Conservation (phyloP, 2,329 filamentous ascomycete genomes). For the Graphiopsis chlorocephala region DNA sequence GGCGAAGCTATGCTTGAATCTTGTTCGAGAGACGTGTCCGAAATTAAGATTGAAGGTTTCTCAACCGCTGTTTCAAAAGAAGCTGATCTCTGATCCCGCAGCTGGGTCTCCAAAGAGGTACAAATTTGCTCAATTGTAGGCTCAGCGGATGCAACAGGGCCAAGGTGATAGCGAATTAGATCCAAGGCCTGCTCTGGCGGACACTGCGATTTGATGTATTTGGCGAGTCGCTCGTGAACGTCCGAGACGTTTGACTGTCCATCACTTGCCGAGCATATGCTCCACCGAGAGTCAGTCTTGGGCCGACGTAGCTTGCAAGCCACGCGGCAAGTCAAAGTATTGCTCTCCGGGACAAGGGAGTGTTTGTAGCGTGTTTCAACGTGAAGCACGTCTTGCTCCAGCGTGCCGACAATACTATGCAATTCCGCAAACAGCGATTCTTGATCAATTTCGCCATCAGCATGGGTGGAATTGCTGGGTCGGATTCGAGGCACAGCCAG, state of each 20-base stretch:
- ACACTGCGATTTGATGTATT: conserved; percentile 26
- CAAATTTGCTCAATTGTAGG: conserved; percentile 11
- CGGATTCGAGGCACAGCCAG: conserved; percentile 26
- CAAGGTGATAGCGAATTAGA: conserved; percentile 26
- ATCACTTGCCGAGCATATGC: conserved; percentile 18
- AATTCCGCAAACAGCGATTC: conserved; percentile 32
- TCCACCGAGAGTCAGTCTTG: conserved; percentile 35
- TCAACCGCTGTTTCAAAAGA: conserved; percentile 1
- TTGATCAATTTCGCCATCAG: conserved; percentile 19
- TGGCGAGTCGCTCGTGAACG: conserved; percentile 24
- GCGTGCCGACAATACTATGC: conserved; percentile 34
- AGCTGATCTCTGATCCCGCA: background rate
- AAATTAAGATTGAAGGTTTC: conserved; percentile 25
- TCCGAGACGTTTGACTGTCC: conserved; percentile 7
- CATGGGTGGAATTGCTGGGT: conserved; percentile 1
- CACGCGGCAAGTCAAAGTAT: conserved; percentile 30
- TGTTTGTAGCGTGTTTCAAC: conserved; percentile 37
- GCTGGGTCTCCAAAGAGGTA: background rate
- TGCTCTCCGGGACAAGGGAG: conserved; percentile 32
- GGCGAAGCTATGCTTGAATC: conserved; percentile 7
- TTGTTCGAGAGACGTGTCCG: conserved; percentile 21
- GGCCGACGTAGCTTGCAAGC: conserved; percentile 31
- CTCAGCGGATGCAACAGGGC: conserved; percentile 7
- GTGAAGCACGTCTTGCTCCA: conserved; percentile 31
- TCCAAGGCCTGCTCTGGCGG: conserved; percentile 23